Evolutionary conservation across 352 stramenopile species (phyloP).

Genomic region (Pythium brachiatum): DNA sequence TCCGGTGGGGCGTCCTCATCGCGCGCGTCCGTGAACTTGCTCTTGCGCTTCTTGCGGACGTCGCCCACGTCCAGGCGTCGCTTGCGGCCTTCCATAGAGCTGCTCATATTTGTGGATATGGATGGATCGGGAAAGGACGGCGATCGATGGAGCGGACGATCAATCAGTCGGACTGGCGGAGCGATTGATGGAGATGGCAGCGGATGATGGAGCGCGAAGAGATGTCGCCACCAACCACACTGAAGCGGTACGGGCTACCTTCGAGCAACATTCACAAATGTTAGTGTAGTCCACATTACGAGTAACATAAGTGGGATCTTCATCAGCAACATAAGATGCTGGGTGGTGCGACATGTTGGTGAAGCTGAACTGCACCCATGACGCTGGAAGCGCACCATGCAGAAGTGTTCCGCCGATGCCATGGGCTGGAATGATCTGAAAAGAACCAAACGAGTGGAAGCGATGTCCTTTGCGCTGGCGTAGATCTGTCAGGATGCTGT

Average conservation of each 20-base stretch:
- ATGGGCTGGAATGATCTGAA: neutral
- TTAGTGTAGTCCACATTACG: neutral
- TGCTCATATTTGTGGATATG: neutral
- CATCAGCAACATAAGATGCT: neutral
- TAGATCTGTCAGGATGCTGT: neutral
- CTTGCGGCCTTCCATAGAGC: slow-evolving; percentile 62
- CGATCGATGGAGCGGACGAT: neutral
- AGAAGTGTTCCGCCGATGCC: neutral
- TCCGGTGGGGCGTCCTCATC: neutral
- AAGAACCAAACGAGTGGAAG: neutral
- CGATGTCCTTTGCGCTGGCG: neutral
- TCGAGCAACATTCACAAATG: slow-evolving; percentile 16
- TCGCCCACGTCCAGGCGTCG: slow-evolving; percentile 56
- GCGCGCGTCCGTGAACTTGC: slow-evolving; percentile 59
- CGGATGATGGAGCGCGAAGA: slow-evolving; percentile 1
- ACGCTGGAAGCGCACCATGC: neutral
- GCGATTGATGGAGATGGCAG: slow-evolving; percentile 1
- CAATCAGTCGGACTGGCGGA: neutral
- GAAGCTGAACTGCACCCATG: slow-evolving; percentile 3
- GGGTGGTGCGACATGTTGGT: neutral
- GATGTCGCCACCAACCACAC: slow-evolving; percentile 4
- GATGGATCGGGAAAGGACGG: neutral
- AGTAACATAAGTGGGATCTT: neutral
- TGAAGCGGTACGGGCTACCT: slow-evolving; percentile 17
- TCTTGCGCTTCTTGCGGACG: slow-evolving; percentile 66